Evolutionary conservation across 768 basidiomycete species (phyloP), one percentile per base, ranked within the genome.

Genomic region (Termitomyces sp.): DNA sequence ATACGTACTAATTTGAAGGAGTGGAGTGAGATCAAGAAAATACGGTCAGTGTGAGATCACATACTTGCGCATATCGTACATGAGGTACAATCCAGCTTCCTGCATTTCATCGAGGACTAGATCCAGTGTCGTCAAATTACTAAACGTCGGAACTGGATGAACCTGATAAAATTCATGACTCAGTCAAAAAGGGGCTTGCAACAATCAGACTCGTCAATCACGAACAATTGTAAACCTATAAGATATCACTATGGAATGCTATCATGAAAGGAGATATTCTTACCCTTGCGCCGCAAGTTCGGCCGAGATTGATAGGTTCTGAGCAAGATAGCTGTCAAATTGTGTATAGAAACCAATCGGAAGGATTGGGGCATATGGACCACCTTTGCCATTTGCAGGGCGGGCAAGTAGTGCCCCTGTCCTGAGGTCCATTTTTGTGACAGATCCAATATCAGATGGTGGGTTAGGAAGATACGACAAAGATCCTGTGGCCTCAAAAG

Each of bases 41-140:
- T 20, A 16, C 27, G 34, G 15, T 11, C 3, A 3, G 20, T 37
- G 18, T 41, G 54, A 50, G 34, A 36, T 33, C 6, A 72, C 77
- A 36, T 41, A 80, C 80, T 74, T 73, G 51, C 89, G 80, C 89
- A 93, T 91, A 68, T 92, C 89, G 62, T 93, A 93, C 84, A 92
- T 91, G 56, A 92, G 77, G 66, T 87, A 93, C 12, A 83, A 60
- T 1, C 80, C 80, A 0, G 85, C 82, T 60, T 86, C 79, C 68
- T 91, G 83, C 86, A 91, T 89, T 45, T 78, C 74, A 65, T 90
- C 85, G 7, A 91, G 66, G 30, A 89, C 83, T 51, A 76, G 58
- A 37, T 83, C 78, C 0, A 91, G 71, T 0, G 77, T 77, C 0
- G 85, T 84, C 36, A 85, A 61, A 63, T 88, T 84, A 60, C 78